Conservation (phyloP, 257 asterid species). For the Eucommia ulmoides region DNA sequence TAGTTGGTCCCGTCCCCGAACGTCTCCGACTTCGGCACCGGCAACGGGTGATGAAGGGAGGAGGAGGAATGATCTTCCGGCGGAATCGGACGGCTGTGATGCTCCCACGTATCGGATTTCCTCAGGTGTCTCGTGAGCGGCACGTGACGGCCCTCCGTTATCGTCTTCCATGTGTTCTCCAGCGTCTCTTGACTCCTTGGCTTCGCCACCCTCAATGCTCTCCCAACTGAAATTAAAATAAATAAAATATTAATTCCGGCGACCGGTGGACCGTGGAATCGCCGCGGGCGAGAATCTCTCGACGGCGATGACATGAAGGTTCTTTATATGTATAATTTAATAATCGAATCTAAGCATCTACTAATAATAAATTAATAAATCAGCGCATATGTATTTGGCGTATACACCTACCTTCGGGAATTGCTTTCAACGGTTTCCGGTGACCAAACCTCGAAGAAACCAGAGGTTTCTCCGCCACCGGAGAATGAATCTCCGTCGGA, state of each 20-base stretch:
- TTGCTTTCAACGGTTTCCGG: slow-evolving; percentile 26
- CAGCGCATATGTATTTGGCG: not conserved
- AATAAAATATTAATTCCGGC: not conserved
- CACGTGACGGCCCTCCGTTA: slow-evolving; percentile 54
- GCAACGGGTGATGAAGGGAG: slow-evolving; percentile 14
- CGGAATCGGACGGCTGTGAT: too few relatives aligned
- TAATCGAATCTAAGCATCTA: not conserved
- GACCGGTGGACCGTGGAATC: not conserved
- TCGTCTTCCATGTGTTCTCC: slow-evolving; percentile 76
- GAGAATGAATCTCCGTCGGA: slow-evolving; percentile 11
- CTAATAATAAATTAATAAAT: too few relatives aligned
- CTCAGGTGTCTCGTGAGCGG: slow-evolving; percentile 38
- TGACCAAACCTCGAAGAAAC: slow-evolving; percentile 32
- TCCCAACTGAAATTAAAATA: slow-evolving; percentile 16
- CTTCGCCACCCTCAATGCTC: slow-evolving; percentile 26
- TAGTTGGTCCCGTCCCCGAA: slow-evolving; percentile 33
- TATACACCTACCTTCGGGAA: slow-evolving; percentile 30
- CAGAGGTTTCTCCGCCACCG: slow-evolving; percentile 30
- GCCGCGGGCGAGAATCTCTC: too few relatives aligned
- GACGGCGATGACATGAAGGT: too few relatives aligned
- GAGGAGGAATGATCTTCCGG: too few relatives aligned
- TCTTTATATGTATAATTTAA: too few relatives aligned
- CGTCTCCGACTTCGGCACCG: slow-evolving; percentile 32
- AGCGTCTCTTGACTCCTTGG: slow-evolving; percentile 39
- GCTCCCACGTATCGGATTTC: slow-evolving; percentile 34